phyloP scores from a whole-genome alignment of 2,329 filamentous ascomycete species.

The Pochonia chlamydosporia region DNA sequence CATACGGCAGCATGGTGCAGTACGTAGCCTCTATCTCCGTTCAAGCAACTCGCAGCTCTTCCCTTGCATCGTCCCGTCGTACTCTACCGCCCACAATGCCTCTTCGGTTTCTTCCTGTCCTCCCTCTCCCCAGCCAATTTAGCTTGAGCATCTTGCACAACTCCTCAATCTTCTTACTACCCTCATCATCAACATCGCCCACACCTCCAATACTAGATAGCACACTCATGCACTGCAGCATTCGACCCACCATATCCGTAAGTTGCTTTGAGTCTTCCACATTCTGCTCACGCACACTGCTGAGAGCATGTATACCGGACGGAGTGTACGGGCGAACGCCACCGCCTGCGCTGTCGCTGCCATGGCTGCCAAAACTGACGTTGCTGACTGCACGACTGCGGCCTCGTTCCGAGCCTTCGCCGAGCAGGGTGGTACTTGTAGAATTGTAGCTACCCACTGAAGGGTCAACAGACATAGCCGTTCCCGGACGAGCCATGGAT shows the following conservation, averaged over 20 bases:
- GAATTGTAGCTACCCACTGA: constrained; percentile 74
- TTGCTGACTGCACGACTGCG: constrained; percentile 83
- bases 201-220: constrained; percentile 65
- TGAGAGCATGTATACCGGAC: constrained; percentile 26
- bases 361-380: constrained; percentile 60
- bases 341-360: constrained; percentile 33
- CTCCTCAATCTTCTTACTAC: constrained; percentile 73
- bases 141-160: constrained; percentile 85
- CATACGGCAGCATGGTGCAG: no score
- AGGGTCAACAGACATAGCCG: constrained; percentile 69
- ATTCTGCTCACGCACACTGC: constrained; percentile 50
- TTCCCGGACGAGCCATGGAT: constrained; percentile 57
- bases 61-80: constrained; percentile 36
- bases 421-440: constrained; percentile 73
- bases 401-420: constrained; percentile 49
- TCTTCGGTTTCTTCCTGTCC: constrained; percentile 82
- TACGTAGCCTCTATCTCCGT: no score
- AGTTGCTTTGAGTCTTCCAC: constrained; percentile 69
- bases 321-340: constrained; percentile 47
- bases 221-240: constrained; percentile 95
- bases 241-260: constrained; percentile 88
- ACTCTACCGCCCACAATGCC: constrained; percentile 75
- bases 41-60: constrained; percentile 35
- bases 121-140: constrained; percentile 89
- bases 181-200: constrained; percentile 58